Evolutionary conservation across 768 basidiomycete species (phyloP).

Genomic region (Suillus paluster): DNA sequence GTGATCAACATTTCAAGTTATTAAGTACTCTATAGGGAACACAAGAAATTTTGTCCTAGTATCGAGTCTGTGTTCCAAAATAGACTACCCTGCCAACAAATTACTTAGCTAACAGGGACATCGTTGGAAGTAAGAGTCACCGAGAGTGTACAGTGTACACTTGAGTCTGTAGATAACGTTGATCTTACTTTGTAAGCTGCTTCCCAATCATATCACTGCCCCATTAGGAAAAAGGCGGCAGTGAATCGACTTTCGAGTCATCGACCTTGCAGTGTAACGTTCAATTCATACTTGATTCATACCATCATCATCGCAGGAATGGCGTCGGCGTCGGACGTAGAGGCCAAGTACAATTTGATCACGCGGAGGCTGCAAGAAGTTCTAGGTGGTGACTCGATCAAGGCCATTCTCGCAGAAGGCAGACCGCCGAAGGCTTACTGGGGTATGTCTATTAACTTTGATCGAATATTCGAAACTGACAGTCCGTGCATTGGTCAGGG

Average conservation of each 20-base stretch:
- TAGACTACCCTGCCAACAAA: background rate
- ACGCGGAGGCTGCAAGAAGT: constrained; percentile 87
- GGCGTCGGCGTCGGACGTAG: constrained; percentile 36
- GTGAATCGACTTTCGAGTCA: background rate
- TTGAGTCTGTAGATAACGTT: background rate
- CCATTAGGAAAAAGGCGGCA: background rate
- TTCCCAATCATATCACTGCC: constrained; percentile 11
- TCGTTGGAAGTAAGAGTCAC: too few species aligned
- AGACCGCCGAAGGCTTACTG: constrained; percentile 86
- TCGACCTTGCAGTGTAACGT: too few species aligned
- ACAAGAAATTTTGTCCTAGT: background rate
- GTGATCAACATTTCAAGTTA: background rate
- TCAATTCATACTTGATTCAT: background rate
- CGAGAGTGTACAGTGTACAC: too few species aligned
- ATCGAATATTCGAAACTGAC: background rate
- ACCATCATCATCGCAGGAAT: constrained; percentile 21
- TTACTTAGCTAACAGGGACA: too few species aligned
- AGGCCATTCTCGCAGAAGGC: constrained; percentile 77
- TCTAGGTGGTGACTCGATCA: constrained; percentile 84
- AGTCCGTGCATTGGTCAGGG: constrained; percentile 50
- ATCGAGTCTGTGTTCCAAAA: background rate
- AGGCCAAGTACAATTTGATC: constrained; percentile 76
- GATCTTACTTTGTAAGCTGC: background rate
- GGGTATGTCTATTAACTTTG: constrained; percentile 59
- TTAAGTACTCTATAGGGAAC: background rate